Conservation (phyloP, 2,329 filamentous ascomycete species). For the Alternaria consortialis region DNA sequence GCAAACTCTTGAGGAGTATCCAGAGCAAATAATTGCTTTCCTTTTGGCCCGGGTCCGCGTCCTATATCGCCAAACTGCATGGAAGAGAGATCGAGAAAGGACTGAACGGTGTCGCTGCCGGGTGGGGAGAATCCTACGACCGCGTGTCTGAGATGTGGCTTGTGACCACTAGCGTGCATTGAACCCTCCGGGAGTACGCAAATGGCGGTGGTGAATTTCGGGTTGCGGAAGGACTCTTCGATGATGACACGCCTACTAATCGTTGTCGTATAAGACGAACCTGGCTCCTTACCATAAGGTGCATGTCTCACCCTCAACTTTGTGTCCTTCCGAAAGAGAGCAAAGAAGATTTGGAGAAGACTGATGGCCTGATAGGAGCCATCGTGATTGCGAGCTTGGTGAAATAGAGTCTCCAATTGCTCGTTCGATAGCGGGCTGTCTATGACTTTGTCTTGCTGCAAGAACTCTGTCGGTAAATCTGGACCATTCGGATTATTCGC, state of each 20-base stretch:
- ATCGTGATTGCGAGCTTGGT: constrained; percentile 7
- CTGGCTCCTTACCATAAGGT: not conserved
- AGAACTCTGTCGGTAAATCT: not conserved
- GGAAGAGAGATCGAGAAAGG: constrained; percentile 8
- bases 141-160: not conserved
- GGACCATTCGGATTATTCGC: not conserved
- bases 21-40: constrained; percentile 8
- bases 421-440: constrained; percentile 3
- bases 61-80: constrained; percentile 11
- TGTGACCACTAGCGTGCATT: constrained; percentile 1
- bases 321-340: not conserved
- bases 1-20: constrained; percentile 6
- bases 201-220: constrained; percentile 1
- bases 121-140: constrained; percentile 4
- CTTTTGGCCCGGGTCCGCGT: constrained; percentile 4
- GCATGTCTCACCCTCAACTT: constrained; percentile 5
- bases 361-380: constrained; percentile 1
- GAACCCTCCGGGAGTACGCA: not conserved
- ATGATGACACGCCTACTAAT: not conserved
- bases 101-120: constrained; percentile 1
- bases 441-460: not conserved
- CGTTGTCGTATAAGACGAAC: not conserved
- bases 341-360: constrained; percentile 4
- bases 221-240: constrained; percentile 2
- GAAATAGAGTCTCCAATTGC: constrained; percentile 5